Conservation (phyloP, 495 filamentous ascomycete genomes). For the Penicillium silybi region DNA sequence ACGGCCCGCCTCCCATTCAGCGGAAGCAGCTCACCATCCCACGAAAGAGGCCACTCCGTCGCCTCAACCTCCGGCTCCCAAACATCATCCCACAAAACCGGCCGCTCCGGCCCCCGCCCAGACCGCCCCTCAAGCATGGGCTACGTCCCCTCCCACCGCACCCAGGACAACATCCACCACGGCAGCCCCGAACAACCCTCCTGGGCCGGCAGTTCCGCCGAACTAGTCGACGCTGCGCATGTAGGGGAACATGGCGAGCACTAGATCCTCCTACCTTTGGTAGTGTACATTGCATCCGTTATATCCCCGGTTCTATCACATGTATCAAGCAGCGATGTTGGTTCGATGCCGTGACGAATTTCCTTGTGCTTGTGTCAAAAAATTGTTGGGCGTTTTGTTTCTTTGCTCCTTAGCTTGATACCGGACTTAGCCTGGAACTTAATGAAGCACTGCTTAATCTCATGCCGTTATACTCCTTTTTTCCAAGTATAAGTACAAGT, state of each 20-base stretch:
- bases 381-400: slow-evolving; percentile 5
- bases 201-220: slow-evolving; percentile 46
- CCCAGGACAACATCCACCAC: slow-evolving; percentile 55
- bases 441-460: not conserved
- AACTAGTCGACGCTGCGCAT: slow-evolving; percentile 37
- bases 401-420: not conserved
- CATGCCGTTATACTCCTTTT: not conserved
- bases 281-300: slow-evolving; percentile 2
- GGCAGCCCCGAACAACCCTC: slow-evolving; percentile 53
- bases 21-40: slow-evolving; percentile 48
- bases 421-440: not conserved
- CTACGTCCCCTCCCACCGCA: slow-evolving; percentile 67
- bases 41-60: slow-evolving; percentile 41
- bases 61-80: slow-evolving; percentile 45
- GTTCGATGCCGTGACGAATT: slow-evolving; percentile 36
- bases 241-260: not conserved
- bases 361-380: slow-evolving; percentile 16
- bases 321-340: not conserved
- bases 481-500: no score
- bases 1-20: slow-evolving; percentile 58
- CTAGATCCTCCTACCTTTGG: not conserved
- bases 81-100: slow-evolving; percentile 37
- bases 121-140: slow-evolving; percentile 67
- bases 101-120: slow-evolving; percentile 30
- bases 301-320: not conserved